phyloP scores from a whole-genome alignment of 1,284 basidiomycete species.

The Ceratobasidium sp. region DNA sequence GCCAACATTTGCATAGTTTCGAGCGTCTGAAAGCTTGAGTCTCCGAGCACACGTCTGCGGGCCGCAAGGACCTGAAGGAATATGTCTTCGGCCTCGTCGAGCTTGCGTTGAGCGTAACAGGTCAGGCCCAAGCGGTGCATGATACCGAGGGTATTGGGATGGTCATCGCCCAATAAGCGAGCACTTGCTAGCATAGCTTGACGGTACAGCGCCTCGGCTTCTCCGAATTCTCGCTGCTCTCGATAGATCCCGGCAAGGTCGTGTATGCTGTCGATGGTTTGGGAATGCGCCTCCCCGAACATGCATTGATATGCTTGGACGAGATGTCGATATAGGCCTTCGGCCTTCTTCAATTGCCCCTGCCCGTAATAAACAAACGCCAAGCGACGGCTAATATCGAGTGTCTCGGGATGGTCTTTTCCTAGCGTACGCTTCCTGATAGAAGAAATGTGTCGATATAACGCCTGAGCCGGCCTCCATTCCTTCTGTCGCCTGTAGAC shows the following conservation, averaged over 20 bases:
- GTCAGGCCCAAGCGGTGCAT: neutral
- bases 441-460: neutral
- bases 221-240: neutral
- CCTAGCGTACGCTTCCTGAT: neutral
- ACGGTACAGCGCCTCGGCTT: neutral
- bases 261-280: slow-evolving; percentile 2
- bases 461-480: neutral
- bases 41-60: neutral
- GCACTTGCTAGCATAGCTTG: neutral
- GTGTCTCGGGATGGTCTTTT: neutral
- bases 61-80: neutral
- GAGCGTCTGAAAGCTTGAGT: neutral
- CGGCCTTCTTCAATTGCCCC: neutral
- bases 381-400: neutral
- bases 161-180: neutral
- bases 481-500: neutral
- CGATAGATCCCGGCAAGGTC: neutral
- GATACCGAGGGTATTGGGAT: neutral
- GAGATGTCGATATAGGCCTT: neutral
- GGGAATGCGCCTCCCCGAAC: neutral
- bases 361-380: neutral
- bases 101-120: neutral
- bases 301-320: neutral
- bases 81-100: neutral
- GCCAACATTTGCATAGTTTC: neutral